Conservation (phyloP, 345 rosid genomes). For the Eutrema heterophyllum region DNA sequence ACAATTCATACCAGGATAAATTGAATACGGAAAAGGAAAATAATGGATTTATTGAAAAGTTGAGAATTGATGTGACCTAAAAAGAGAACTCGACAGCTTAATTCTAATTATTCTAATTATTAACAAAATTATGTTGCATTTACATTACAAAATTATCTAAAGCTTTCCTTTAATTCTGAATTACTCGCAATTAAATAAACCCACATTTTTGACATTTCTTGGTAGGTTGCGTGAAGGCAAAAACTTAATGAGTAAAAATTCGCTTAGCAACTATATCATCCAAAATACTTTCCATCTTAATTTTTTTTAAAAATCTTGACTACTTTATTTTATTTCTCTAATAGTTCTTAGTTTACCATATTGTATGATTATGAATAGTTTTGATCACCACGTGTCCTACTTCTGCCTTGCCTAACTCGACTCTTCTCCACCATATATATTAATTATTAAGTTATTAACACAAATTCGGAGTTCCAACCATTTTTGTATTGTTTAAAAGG, state of each 20-base stretch:
- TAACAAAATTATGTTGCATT: background rate
- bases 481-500: background rate
- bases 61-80: background rate
- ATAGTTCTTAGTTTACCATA: background rate
- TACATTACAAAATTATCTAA: background rate
- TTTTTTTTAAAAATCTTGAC: conserved; percentile 5
- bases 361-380: background rate
- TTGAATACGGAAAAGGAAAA: too few species aligned
- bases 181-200: background rate
- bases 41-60: background rate
- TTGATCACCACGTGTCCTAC: conserved; percentile 19
- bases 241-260: conserved; percentile 20
- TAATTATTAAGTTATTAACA: background rate
- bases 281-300: conserved; percentile 24
- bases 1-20: too few species aligned
- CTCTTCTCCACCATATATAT: conserved; percentile 22
- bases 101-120: background rate
- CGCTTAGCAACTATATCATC: conserved; percentile 39
- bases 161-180: background rate
- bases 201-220: conserved; percentile 26
- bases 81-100: background rate
- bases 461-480: conserved; percentile 18
- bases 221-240: conserved; percentile 49
- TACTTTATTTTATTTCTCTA: background rate
- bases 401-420: conserved; percentile 27